These are phyloP conservation scores for Akanthomyces muscarius DNA, from an alignment of 2,329 filamentous ascomycete genomes.

Conservation along the genomic window DNA sequence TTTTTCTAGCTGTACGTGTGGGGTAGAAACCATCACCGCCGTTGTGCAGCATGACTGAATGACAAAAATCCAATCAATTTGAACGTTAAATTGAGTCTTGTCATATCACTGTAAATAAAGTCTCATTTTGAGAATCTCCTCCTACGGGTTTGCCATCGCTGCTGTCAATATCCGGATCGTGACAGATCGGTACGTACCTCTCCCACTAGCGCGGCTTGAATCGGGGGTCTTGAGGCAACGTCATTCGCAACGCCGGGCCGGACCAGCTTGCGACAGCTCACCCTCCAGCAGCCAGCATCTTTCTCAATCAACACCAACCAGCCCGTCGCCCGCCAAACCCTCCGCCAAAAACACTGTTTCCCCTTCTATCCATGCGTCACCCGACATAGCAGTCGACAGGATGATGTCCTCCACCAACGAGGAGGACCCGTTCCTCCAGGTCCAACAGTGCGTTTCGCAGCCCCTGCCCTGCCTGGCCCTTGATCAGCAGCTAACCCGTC, in stretches of 20 bases:
- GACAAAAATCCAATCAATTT: background rate
- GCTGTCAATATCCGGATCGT: background rate
- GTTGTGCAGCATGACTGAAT: background rate
- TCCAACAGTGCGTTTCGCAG: constrained; percentile 55
- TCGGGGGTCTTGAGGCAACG: constrained; percentile 24
- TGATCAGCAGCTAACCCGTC: constrained; percentile 7
- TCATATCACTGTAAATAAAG: too few species aligned
- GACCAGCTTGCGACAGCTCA: constrained; percentile 18
- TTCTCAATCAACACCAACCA: background rate
- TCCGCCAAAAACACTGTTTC: background rate
- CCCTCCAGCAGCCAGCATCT: constrained; percentile 22
- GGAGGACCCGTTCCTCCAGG: constrained; percentile 68
- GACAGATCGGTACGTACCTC: constrained; percentile 2
- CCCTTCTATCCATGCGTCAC: constrained; percentile 21
- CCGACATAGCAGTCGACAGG: constrained; percentile 26
- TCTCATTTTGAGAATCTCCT: too few species aligned
- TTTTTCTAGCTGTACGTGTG: constrained; percentile 7
- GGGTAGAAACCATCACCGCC: background rate
- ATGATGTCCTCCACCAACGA: constrained; percentile 68
- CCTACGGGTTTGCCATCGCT: background rate
- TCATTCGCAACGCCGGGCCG: constrained; percentile 26
- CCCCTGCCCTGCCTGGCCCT: background rate
- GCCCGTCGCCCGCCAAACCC: background rate
- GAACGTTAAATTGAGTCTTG: too few species aligned
- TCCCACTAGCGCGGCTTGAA: constrained; percentile 2